Evolutionary conservation across 1,284 basidiomycete species (phyloP).

Genomic region (Rhodotorula sp.): DNA sequence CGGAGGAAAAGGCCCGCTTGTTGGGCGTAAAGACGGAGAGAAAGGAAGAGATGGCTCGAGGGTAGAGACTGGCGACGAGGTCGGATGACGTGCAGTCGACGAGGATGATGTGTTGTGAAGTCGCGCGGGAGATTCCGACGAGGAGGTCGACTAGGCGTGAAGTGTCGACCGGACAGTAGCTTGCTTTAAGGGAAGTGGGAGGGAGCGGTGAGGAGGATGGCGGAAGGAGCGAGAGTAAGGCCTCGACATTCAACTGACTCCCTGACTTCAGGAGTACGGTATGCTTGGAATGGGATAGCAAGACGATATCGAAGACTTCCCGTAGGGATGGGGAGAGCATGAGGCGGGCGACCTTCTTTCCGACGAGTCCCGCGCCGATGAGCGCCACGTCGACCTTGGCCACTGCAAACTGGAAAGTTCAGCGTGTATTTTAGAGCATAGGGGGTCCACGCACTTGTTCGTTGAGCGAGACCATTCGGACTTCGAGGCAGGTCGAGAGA

Average conservation of each 20-base stretch:
- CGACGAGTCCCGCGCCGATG: constrained; percentile 82
- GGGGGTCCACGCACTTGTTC: neutral
- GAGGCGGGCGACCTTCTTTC: constrained; percentile 73
- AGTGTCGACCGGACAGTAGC: constrained; percentile 43
- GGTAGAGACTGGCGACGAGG: constrained; percentile 74
- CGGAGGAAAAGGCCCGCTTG: constrained; percentile 89
- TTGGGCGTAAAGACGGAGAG: constrained; percentile 92
- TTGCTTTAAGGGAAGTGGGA: neutral
- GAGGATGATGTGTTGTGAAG: constrained; percentile 51
- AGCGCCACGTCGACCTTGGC: constrained; percentile 6
- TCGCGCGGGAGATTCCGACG: constrained; percentile 46
- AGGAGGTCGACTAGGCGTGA: constrained; percentile 52
- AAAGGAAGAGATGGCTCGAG: constrained; percentile 70
- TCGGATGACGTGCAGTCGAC: constrained; percentile 93
- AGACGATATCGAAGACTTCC: constrained; percentile 65
- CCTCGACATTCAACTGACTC: neutral
- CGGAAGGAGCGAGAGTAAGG: constrained; percentile 14
- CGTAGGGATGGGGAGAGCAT: constrained; percentile 57
- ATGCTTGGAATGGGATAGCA: constrained; percentile 66
- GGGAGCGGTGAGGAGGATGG: neutral
- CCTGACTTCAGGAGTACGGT: neutral
- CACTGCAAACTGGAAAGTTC: neutral
- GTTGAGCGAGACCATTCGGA: neutral
- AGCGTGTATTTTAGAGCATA: neutral
- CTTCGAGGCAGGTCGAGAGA: neutral